Conservation (phyloP, 805 yeast genomes). For the Spathaspora boniae region DNA sequence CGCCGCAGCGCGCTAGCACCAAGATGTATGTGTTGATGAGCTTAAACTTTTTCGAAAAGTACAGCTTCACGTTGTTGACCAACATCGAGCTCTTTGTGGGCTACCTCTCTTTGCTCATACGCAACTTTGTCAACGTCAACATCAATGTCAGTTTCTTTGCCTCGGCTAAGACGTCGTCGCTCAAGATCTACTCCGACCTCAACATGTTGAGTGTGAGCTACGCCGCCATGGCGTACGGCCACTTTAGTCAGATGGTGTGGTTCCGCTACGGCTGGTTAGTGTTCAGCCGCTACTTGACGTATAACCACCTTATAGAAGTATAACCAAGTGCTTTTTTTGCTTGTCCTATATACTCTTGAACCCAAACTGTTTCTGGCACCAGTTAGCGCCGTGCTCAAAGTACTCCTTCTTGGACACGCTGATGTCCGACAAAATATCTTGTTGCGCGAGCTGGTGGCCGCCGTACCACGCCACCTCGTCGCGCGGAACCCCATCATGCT, state of each 20-base stretch:
- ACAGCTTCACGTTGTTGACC: constrained; percentile 44
- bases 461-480: constrained; percentile 38
- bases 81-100: constrained; percentile 38
- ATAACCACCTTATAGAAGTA: constrained; percentile 58
- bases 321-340: constrained; percentile 6
- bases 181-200: constrained; percentile 38
- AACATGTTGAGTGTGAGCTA: constrained; percentile 42
- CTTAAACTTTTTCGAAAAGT: constrained; percentile 44
- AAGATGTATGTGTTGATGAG: constrained; percentile 32
- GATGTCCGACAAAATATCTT: constrained; percentile 46
- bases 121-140: constrained; percentile 29
- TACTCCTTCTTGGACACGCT: constrained; percentile 77
- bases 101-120: constrained; percentile 30
- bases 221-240: constrained; percentile 79
- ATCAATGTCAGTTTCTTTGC: constrained; percentile 35
- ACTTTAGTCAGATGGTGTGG: constrained; percentile 92
- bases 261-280: constrained; percentile 86
- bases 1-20: constrained; percentile 6
- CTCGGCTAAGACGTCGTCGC: constrained; percentile 17
- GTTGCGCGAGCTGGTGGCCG: constrained; percentile 28
- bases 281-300: constrained; percentile 70
- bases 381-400: constrained; percentile 73
- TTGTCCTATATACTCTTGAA: constrained; percentile 18
- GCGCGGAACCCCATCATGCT: constrained; percentile 3
- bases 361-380: constrained; percentile 53